Conservation (phyloP, 306 rosid species). For the Cicer cuneatum region DNA sequence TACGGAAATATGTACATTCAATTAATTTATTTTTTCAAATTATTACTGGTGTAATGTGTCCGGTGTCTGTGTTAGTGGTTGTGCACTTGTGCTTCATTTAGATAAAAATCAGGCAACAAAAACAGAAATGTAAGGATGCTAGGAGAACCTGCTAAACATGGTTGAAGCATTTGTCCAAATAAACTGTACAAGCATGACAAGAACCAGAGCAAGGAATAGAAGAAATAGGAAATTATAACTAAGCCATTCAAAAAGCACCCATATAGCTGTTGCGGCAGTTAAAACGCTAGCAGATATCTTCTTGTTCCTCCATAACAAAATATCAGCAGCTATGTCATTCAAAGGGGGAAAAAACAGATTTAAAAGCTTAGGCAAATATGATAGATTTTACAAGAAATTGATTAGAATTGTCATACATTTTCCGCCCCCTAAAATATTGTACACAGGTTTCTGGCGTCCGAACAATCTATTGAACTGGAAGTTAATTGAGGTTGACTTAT, state of each 20-base stretch:
- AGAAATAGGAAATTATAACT: slow-evolving; percentile 78
- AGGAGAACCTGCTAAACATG: slow-evolving; percentile 63
- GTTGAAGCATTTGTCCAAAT: slow-evolving; percentile 79
- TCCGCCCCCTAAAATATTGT: slow-evolving; percentile 90
- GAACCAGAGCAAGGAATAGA: slow-evolving; percentile 61
- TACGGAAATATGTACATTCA: no score
- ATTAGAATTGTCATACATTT: slow-evolving; percentile 63
- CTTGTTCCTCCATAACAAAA: slow-evolving; percentile 97
- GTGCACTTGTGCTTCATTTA: no score
- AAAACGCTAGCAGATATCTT: slow-evolving; percentile 86
- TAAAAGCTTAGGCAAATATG: slow-evolving; percentile 19
- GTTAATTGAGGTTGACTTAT: slow-evolving; percentile 56
- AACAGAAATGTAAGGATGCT: slow-evolving; percentile 40
- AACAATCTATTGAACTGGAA: slow-evolving; percentile 67
- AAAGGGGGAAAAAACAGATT: slow-evolving; percentile 17
- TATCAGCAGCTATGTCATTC: slow-evolving; percentile 81
- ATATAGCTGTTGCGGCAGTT: slow-evolving; percentile 67
- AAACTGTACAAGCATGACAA: slow-evolving; percentile 82
- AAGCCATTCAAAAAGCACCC: slow-evolving; percentile 97
- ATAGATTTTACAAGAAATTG: slow-evolving; percentile 20
- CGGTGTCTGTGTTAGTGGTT: no score
- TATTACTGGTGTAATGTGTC: no score
- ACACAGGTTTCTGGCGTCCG: slow-evolving; percentile 85
- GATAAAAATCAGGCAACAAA: slow-evolving; percentile 9
- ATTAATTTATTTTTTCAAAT: no score